Base-by-base conservation (phyloP, 2,329 filamentous ascomycete genomes). In the Trichoderma brevicompactum region DNA sequence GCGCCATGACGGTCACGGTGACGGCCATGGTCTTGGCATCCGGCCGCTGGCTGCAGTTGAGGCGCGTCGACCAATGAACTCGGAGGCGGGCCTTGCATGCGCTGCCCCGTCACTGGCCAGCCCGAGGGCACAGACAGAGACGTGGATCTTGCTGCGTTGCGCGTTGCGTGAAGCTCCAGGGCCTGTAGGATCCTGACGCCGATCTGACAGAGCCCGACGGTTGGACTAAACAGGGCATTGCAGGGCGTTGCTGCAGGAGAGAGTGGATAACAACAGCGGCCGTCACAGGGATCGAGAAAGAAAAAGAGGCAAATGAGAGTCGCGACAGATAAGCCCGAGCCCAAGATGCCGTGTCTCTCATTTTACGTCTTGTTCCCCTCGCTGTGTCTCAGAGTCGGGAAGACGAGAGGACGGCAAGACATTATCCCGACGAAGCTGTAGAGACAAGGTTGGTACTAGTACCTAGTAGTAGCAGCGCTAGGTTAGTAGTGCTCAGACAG, bases 71-170 rank as follows among this genome's bases (percentile, higher is more conserved):
- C 52, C 28, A 38, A 54, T 28, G 13, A 38, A 15, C 38, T 58
- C 7, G 15, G 23, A 10, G 23, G 6, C 15, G 54, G 54, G 34
- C 54, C 54, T 58, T 44, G 54, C 54, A 44, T 32, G 41, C 5
- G 23, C 23, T 28, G 23, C 23, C 2, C 23, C 23, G 40, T 40
- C 5, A 9, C 13, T 13, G 23, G n/a, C n/a, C 40, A 43, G 40
- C 38, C 17, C 13, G 53, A 43, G 12, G 36, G 15, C 32, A 28
- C 17, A 40, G 34, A 41, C 52, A 41, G 17, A 23, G 32, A 36
- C 44, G 54, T 46, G 34, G 52, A 64, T 56, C 61, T 46, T 7
- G 8, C 43, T 61, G 46, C 19, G 13, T 52, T 61, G 46, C 19
- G 40, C 38, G 28, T 52, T 52, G 28, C 36, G 36, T 15, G 41